A percentile compares a stretch with the other conserved stretches of the same genome.
Evolutionary conservation across 371 early-diverging fungal species (phyloP).

Genomic region (Mucor indicus): DNA sequence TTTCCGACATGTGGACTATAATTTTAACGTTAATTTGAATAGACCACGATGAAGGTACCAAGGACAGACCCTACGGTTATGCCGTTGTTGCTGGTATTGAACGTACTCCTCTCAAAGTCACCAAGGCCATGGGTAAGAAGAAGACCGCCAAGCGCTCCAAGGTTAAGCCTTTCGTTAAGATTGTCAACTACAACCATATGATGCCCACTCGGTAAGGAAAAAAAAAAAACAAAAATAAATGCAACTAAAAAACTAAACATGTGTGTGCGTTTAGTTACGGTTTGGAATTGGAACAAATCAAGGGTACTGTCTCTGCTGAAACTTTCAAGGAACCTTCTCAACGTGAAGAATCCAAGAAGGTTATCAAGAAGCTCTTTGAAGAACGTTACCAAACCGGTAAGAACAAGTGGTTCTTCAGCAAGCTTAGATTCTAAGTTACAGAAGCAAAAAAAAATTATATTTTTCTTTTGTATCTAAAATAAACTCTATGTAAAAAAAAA

Average conservation of each 20-base stretch:
- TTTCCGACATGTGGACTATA: too few relatives aligned
- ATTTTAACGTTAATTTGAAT: too few relatives aligned
- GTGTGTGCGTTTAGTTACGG: conserved; percentile 64
- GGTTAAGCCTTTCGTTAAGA: conserved; percentile 98
- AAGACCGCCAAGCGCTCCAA: conserved; percentile 91
- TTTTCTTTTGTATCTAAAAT: neutral
- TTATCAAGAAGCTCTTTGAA: conserved; percentile 92
- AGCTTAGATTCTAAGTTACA: conserved; percentile 90
- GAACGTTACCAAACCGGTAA: conserved; percentile 94
- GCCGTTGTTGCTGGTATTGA: conserved; percentile 97
- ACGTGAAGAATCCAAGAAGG: conserved; percentile 87
- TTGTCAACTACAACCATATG: conserved; percentile 98
- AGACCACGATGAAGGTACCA: conserved; percentile 85
- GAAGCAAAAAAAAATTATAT: neutral
- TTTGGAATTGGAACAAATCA: conserved; percentile 84
- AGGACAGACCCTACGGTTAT: conserved; percentile 94
- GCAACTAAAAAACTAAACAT: too few relatives aligned
- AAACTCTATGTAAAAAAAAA: too few relatives aligned
- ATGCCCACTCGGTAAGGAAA: conserved; percentile 92
- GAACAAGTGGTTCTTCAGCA: conserved; percentile 99
- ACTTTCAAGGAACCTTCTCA: conserved; percentile 93
- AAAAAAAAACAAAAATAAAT: too few relatives aligned
- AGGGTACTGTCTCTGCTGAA: conserved; percentile 83
- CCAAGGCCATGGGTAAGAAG: conserved; percentile 92
- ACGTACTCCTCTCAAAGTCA: conserved; percentile 94